Evolutionary conservation across 306 rosid genomes (phyloP), one percentile per base, ranked within the genome.

Genomic region (Corylus avellana): DNA sequence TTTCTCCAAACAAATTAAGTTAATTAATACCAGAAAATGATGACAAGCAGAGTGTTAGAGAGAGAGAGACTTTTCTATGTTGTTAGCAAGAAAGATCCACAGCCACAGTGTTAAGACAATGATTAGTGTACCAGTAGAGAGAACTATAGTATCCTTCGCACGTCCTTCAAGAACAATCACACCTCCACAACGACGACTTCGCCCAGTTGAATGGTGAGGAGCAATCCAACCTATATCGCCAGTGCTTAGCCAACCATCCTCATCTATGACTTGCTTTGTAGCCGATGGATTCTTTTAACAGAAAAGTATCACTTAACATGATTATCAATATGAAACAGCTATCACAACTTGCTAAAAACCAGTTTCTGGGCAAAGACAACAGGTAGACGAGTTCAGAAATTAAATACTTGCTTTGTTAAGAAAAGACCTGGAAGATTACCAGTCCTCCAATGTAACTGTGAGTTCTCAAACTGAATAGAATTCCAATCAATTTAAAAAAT

Each of bases 181-280:
- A 78, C 93, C 97, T 32, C 93, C 92, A 78, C 92, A 90, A 75
- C 17, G 84, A 72, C 87, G 91, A 77, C 96, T 84, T 61, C 97
- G 86, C 53, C 98, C 97, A 51, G 50, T 49, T 68, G 97, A 87
- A 85, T 94, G 97, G 70, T 58, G 83, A 66, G 97, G 94, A 82
- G 86, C 95, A 81, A 94, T 90, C 97, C 97, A 94, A 64, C 98
- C 97, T 42, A 94, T 75, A 82, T 94, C 98, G 51, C 97, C 98
- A 48, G 98, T 90, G 85, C 81, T 88, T 75, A 94, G 80, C 98
- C 98, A 94, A 64, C 95, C 95, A 53, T 91, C 97, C 75, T 74
- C 81, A 75, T 91, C 94, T 81, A 94, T 14, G 53, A 82, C 97
- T 87, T 83, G 81, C 78, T 84, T 79, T 71, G 98, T 91, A 73